Base-by-base conservation (phyloP, 2,329 filamentous ascomycete species). In the Botrytis elliptica region DNA sequence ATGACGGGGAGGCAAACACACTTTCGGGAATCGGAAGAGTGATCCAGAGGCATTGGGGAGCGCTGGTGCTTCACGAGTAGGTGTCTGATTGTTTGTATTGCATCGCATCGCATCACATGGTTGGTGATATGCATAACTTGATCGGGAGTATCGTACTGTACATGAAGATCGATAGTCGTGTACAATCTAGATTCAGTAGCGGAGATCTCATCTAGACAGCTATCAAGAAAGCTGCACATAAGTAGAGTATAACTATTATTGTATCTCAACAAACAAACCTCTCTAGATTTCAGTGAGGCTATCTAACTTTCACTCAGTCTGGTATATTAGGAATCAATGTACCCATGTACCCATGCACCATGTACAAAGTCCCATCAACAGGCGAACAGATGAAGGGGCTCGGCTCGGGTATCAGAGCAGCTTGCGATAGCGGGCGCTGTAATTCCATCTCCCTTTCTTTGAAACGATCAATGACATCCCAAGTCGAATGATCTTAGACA, bases 311-410 rank as follows among this genome's bases (percentile, higher is more conserved):
- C 8, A 36, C 22, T 9, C 4, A 3, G 12, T 25, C 7, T 66
- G 29, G 46, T 60, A 33, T 9, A 25, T 66, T 29, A 57, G 14
- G 52, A 57, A 38, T 16, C 14, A 38, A 1, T n/a, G 29, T 36
- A 14, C 20, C 20, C 6, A 33, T n/a, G 25, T 36, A 14, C 20
- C 20, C 6, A 33, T n/a, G 25, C 18, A n/a, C 20, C 6, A 33
- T n/a, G 25, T 18, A n/a, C 22, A 29, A 36, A n/a, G n/a, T 38
- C 38, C 25, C 36, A 42, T 29, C 9, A 29, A 68, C 33, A 68
- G n/a, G 33, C 65, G 65, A 68, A 42, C 36, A 55, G 33, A 68
- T 68, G 65, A 68, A 68, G 65, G 65, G 65, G 65, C 25, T 67
- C 46, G 44, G 64, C 25, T 67, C 46, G 44, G 64, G 36, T 55